Percentiles rank a stretch among this genome's conserved stretches.
Conservation (phyloP, 257 asterid species). For the Plantago major region DNA sequence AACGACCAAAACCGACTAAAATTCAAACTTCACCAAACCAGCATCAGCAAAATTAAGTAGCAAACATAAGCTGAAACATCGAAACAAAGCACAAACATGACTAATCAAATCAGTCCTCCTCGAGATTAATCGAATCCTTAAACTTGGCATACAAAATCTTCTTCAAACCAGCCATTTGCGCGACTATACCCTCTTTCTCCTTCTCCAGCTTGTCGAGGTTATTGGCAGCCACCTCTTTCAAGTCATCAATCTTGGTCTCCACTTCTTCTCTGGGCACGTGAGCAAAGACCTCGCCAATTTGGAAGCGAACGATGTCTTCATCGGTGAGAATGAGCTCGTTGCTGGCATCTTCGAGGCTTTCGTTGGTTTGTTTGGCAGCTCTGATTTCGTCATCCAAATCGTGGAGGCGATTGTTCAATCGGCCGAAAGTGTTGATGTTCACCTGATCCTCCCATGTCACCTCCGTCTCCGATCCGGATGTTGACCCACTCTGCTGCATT, state of each 20-base stretch:
- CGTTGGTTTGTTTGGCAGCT: slow-evolving; percentile 77
- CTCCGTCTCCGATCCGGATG: slow-evolving; percentile 65
- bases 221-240: slow-evolving; percentile 64
- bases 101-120: slow-evolving; percentile 53
- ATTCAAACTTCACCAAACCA: no score
- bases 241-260: slow-evolving; percentile 72
- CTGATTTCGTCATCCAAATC: slow-evolving; percentile 91
- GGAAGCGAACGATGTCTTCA: slow-evolving; percentile 82
- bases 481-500: slow-evolving; percentile 32
- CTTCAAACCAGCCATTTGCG: slow-evolving; percentile 81
- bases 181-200: slow-evolving; percentile 61
- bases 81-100: no score
- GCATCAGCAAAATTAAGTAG: no score
- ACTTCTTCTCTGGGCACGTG: slow-evolving; percentile 84
- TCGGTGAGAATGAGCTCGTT: slow-evolving; percentile 86
- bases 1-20: no score
- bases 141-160: slow-evolving; percentile 71
- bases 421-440: slow-evolving; percentile 85
- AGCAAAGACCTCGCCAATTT: slow-evolving; percentile 87
- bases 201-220: slow-evolving; percentile 67
- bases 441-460: slow-evolving; percentile 99
- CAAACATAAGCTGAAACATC: no score
- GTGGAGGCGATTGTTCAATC: slow-evolving; percentile 83
- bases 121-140: slow-evolving; percentile 86
- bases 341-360: slow-evolving; percentile 86